These are phyloP conservation scores for Candida multigemmis DNA, from an alignment of 805 yeast species.

Conservation along the genomic window DNA sequence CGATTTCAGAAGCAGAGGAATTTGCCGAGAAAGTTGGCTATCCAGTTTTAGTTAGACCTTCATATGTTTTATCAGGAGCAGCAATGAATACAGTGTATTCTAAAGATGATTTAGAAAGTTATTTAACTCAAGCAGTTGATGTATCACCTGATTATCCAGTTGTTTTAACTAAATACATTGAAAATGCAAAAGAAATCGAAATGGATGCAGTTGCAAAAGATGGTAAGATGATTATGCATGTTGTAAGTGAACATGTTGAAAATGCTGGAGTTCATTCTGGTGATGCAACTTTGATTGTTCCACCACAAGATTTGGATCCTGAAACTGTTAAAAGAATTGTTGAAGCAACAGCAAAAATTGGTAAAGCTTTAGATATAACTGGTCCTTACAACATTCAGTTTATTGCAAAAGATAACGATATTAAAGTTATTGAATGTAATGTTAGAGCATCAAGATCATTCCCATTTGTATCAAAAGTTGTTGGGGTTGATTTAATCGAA, in stretches of 20 bases:
- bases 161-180: conserved; percentile 91
- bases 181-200: conserved; percentile 95
- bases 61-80: conserved; percentile 95
- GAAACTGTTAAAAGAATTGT: conserved; percentile 89
- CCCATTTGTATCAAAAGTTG: conserved; percentile 97
- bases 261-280: conserved; percentile 99
- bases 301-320: conserved; percentile 81
- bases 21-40: conserved; percentile 87
- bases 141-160: conserved; percentile 98
- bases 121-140: conserved; percentile 89
- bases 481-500: conserved; percentile 91
- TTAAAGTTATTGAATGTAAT: conserved; percentile 97
- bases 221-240: conserved; percentile 87
- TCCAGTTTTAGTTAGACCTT: conserved; percentile 96
- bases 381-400: conserved; percentile 99
- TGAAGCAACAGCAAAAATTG: conserved; percentile 91
- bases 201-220: conserved; percentile 92
- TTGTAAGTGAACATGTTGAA: conserved; percentile 95
- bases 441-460: conserved; percentile 97
- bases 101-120: conserved; percentile 76
- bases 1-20: conserved; percentile 83
- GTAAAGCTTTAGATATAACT: conserved; percentile 87
- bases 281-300: conserved; percentile 91
- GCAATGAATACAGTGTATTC: conserved; percentile 98
- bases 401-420: conserved; percentile 52